A percentile compares a stretch with the other conserved stretches of the same genome.
Conservation (phyloP, 78 protist genomes). For the Trichosphaerium sp. region DNA sequence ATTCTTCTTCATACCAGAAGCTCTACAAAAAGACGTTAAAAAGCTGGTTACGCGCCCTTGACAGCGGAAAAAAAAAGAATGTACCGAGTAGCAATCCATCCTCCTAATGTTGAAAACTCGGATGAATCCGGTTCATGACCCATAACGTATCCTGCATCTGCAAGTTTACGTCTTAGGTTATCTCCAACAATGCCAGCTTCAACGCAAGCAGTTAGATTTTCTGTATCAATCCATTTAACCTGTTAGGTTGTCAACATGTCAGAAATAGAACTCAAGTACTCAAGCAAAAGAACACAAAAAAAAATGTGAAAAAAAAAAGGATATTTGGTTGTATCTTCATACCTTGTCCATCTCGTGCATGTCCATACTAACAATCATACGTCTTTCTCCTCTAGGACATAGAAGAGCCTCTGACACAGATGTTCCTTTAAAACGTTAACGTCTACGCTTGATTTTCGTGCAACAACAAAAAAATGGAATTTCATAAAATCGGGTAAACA, state of each 20-base stretch:
- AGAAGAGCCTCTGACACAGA: constrained; percentile 51
- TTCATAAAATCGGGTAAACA: too few species aligned
- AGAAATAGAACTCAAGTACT: too few species aligned
- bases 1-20: constrained; percentile 69
- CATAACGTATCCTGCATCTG: constrained; percentile 36
- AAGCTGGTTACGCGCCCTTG: too few species aligned
- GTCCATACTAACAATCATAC: constrained; percentile 67
- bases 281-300: too few species aligned
- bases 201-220: constrained; percentile 58
- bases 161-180: constrained; percentile 53
- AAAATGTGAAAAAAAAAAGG: too few species aligned
- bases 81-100: constrained; percentile 83
- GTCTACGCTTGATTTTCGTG: too few species aligned
- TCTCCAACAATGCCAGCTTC: constrained; percentile 76
- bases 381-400: constrained; percentile 31
- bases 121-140: constrained; percentile 85
- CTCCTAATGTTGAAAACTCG: constrained; percentile 75
- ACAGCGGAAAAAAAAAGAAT: too few species aligned
- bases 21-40: too few species aligned
- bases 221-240: constrained; percentile 64
- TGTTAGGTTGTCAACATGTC: too few species aligned
- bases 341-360: constrained; percentile 68
- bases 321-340: too few species aligned
- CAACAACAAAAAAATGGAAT: neutral
- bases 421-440: too few species aligned